Percentiles rank a stretch among this genome's conserved stretches.
phyloP scores from a whole-genome alignment of 371 early-diverging fungal species.

The Mycotypha africana region DNA sequence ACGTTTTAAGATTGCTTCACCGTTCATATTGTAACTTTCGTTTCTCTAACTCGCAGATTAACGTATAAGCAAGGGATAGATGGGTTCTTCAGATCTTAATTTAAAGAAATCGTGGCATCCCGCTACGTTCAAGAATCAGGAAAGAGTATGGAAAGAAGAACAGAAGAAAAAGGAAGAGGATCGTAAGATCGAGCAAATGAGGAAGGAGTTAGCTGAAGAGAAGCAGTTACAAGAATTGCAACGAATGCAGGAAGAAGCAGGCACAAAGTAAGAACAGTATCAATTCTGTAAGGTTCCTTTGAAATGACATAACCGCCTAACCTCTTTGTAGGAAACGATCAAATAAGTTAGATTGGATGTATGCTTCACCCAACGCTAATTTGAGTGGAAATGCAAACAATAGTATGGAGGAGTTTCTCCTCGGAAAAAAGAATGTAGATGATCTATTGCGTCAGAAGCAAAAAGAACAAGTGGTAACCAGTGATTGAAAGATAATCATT shows the following conservation, averaged over 20 bases:
- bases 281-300: too few species aligned
- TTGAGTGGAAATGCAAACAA: constrained; percentile 47
- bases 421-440: constrained; percentile 86
- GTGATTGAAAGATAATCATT: too few species aligned
- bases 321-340: constrained; percentile 55
- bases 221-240: constrained; percentile 82
- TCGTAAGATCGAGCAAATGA: constrained; percentile 81
- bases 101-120: constrained; percentile 98
- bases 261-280: constrained; percentile 56
- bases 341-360: constrained; percentile 95
- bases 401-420: constrained; percentile 84
- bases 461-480: constrained; percentile 40
- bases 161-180: constrained; percentile 80
- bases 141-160: constrained; percentile 90
- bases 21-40: not conserved
- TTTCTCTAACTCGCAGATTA: too few species aligned
- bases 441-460: constrained; percentile 51
- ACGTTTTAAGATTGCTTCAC: too few species aligned
- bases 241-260: constrained; percentile 73
- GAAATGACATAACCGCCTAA: too few species aligned
- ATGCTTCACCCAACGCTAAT: constrained; percentile 65
- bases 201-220: constrained; percentile 90
- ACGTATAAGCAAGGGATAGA: too few species aligned
- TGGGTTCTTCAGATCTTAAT: constrained; percentile 70
- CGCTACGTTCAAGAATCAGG: constrained; percentile 83